These are phyloP conservation scores for Polysphondylium violaceum DNA, from an alignment of 78 protist species.

Conservation along the genomic window DNA sequence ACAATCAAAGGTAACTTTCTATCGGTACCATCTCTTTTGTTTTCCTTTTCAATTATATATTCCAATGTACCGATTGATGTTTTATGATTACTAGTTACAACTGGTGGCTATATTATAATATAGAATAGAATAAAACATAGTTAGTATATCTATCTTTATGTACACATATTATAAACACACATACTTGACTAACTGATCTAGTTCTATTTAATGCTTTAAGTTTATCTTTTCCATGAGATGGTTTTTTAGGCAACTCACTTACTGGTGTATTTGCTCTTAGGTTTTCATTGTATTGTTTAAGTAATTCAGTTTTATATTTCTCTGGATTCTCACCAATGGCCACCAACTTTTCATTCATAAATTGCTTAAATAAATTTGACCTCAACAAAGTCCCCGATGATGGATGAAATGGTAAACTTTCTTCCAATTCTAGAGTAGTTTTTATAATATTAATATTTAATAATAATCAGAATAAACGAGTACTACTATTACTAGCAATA, in stretches of 20 bases:
- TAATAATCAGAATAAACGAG: neutral
- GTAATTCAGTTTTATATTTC: slow-evolving; percentile 48
- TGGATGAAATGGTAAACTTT: slow-evolving; percentile 51
- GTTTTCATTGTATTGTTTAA: slow-evolving; percentile 25
- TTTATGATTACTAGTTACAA: slow-evolving; percentile 5
- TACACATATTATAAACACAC: too few species aligned
- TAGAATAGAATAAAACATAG: neutral
- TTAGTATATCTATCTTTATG: neutral
- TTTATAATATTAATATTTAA: neutral
- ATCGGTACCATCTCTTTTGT: slow-evolving; percentile 41
- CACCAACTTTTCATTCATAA: slow-evolving; percentile 46
- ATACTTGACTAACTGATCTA: slow-evolving; percentile 45
- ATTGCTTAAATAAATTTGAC: slow-evolving; percentile 62
- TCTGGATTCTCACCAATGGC: slow-evolving; percentile 49
- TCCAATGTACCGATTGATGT: slow-evolving; percentile 48
- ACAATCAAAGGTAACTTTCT: slow-evolving; percentile 45
- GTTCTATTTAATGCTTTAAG: slow-evolving; percentile 37
- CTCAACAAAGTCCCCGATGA: slow-evolving; percentile 67
- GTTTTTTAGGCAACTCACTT: neutral
- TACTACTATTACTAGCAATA: neutral
- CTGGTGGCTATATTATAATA: slow-evolving; percentile 44
- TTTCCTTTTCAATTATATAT: slow-evolving; percentile 29
- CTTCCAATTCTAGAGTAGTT: slow-evolving; percentile 36
- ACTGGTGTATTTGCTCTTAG: slow-evolving; percentile 14
- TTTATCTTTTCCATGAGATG: neutral